Evolutionary conservation across 805 yeast species (phyloP).

Genomic region (Starmerella kuoi): DNA sequence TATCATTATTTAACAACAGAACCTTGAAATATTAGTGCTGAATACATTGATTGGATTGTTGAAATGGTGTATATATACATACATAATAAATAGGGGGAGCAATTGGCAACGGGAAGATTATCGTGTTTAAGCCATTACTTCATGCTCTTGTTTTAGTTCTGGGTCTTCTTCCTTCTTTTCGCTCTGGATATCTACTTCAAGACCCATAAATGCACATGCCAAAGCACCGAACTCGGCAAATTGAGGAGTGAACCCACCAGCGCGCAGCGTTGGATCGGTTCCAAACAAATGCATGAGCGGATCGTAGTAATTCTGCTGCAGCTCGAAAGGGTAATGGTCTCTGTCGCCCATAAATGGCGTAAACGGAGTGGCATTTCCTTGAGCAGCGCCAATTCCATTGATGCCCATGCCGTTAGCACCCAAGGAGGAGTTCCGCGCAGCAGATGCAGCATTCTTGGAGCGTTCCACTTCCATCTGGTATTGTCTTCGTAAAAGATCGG

Average conservation of each 20-base stretch:
- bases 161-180: too few relatives aligned
- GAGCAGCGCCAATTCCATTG: neutral
- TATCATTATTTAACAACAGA: too few relatives aligned
- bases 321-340: conserved; percentile 43
- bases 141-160: too few relatives aligned
- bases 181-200: conserved; percentile 64
- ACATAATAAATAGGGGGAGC: too few relatives aligned
- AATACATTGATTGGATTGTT: too few relatives aligned
- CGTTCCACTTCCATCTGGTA: conserved; percentile 33
- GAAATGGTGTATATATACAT: too few relatives aligned
- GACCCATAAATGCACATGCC: conserved; percentile 80
- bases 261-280: conserved; percentile 50
- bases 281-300: conserved; percentile 44
- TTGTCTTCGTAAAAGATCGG: conserved; percentile 52
- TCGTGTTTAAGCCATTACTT: too few relatives aligned
- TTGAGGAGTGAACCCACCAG: conserved; percentile 72
- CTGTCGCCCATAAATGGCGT: conserved; percentile 89
- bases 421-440: conserved; percentile 10
- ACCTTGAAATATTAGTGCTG: too few relatives aligned
- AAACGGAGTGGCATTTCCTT: conserved; percentile 44
- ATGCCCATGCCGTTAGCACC: too few relatives aligned
- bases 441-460: conserved; percentile 21
- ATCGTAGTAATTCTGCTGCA: conserved; percentile 44
- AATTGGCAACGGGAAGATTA: too few relatives aligned
- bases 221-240: conserved; percentile 62